A percentile compares a stretch with the other conserved stretches of the same genome.
Evolutionary conservation across 2,329 filamentous ascomycete genomes (phyloP).

Genomic region (Ceratocystis cubensis): DNA sequence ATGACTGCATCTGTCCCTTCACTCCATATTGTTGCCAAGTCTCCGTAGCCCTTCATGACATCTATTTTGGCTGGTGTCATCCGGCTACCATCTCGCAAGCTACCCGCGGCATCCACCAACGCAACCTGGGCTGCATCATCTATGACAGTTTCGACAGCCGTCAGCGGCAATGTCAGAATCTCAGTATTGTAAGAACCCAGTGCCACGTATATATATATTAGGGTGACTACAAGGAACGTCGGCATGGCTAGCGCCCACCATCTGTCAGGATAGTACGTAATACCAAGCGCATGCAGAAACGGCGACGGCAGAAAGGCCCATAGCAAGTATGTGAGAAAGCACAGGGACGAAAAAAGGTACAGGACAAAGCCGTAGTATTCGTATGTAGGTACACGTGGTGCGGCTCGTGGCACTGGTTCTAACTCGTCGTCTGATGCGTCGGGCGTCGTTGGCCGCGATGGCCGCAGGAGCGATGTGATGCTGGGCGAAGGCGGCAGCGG

Average conservation of each 20-base stretch:
- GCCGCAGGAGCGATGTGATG: conserved; percentile 78
- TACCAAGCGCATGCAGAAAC: conserved; percentile 82
- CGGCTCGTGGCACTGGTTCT: conserved; percentile 64
- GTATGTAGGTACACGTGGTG: conserved; percentile 93
- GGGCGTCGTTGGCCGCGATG: conserved; percentile 83
- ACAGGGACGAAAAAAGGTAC: conserved; percentile 75
- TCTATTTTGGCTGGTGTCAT: conserved; percentile 31
- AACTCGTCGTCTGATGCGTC: conserved; percentile 83
- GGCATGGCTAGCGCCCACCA: conserved; percentile 97
- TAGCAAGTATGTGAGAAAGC: conserved; percentile 58
- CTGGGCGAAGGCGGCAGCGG: conserved; percentile 87
- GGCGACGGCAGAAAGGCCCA: conserved; percentile 90
- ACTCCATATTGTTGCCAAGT: conserved; percentile 62
- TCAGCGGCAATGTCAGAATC: conserved; percentile 69
- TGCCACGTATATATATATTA: conserved; percentile 90
- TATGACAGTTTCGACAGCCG: conserved; percentile 75
- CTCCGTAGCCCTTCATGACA: conserved; percentile 26
- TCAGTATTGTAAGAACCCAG: conserved; percentile 83
- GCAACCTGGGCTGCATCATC: conserved; percentile 83
- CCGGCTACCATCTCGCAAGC: conserved; percentile 31
- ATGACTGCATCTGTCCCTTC: conserved; percentile 92
- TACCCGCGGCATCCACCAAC: conserved; percentile 60
- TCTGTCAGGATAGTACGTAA: conserved; percentile 91
- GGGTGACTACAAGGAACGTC: conserved; percentile 72
- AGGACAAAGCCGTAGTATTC: conserved; percentile 98